A percentile compares a stretch with the other conserved stretches of the same genome.
These are phyloP conservation scores for Coemansia sp. DNA, from an alignment of 192 early-diverging fungal species.

Conservation along the genomic window DNA sequence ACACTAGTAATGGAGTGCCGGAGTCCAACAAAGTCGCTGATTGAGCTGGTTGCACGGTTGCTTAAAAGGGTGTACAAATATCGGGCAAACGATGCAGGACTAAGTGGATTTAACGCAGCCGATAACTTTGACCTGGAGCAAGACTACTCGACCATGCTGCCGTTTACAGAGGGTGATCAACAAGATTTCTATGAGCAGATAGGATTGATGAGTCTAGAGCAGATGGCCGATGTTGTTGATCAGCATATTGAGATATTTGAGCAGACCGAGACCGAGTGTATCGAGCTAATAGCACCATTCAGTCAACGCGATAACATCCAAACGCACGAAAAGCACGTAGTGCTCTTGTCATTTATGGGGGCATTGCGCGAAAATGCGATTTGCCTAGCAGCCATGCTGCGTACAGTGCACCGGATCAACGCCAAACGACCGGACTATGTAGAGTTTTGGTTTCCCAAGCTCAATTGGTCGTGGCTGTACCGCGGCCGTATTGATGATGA, in stretches of 20 bases:
- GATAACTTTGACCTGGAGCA: not conserved
- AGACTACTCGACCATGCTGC: not conserved
- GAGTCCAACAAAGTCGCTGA: constrained; percentile 31
- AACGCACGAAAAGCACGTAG: constrained; percentile 25
- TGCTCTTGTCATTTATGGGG: constrained; percentile 44
- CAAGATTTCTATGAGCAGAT: constrained; percentile 7
- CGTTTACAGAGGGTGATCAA: not conserved
- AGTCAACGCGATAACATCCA: constrained; percentile 1
- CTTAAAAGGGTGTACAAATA: constrained; percentile 4
- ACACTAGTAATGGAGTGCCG: constrained; percentile 16
- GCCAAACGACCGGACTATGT: constrained; percentile 14
- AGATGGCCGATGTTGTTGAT: constrained; percentile 25
- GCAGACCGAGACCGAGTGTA: constrained; percentile 17
- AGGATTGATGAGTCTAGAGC: constrained; percentile 15
- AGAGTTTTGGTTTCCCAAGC: constrained; percentile 39
- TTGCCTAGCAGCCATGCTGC: constrained; percentile 18
- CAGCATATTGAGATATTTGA: constrained; percentile 28
- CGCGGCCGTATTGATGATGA: constrained; percentile 19
- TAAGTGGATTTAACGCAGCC: not conserved
- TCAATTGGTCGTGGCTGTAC: constrained; percentile 40
- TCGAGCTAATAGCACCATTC: constrained; percentile 31
- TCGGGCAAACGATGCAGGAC: not conserved
- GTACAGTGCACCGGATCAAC: constrained; percentile 22
- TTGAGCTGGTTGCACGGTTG: constrained; percentile 20
- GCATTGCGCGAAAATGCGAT: constrained; percentile 40